Evolutionary conservation across 495 filamentous ascomycete genomes (phyloP).

Genomic region (Xylaria acuta): DNA sequence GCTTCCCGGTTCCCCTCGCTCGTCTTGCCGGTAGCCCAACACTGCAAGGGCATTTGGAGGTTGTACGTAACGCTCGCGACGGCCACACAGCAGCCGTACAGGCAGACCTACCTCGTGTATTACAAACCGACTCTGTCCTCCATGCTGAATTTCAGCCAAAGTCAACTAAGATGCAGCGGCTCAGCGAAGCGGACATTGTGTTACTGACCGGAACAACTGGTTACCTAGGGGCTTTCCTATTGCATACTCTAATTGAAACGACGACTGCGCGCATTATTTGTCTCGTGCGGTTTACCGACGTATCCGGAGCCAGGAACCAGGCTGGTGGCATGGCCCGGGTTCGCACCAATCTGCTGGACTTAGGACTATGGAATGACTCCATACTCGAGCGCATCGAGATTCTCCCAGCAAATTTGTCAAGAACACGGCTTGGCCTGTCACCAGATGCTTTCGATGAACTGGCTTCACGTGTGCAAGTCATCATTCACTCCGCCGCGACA

Average conservation of each 20-base stretch:
- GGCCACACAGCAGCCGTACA: constrained; percentile 71
- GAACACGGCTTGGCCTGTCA: constrained; percentile 62
- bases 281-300: constrained; percentile 68
- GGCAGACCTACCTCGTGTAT: constrained; percentile 65
- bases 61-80: constrained; percentile 63
- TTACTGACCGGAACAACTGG: constrained; percentile 52
- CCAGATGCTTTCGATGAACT: constrained; percentile 64
- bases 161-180: constrained; percentile 52
- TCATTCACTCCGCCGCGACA: constrained; percentile 69
- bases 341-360: constrained; percentile 66
- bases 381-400: constrained; percentile 73
- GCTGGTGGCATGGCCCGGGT: constrained; percentile 63
- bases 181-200: constrained; percentile 63
- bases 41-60: constrained; percentile 65
- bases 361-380: constrained; percentile 70
- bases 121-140: constrained; percentile 64
- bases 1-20: constrained; percentile 66
- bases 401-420: constrained; percentile 67
- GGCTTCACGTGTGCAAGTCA: constrained; percentile 63
- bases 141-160: constrained; percentile 62
- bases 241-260: constrained; percentile 48
- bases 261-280: constrained; percentile 70
- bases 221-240: constrained; percentile 50
- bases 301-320: constrained; percentile 55
- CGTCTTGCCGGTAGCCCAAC: constrained; percentile 68